phyloP scores from a whole-genome alignment of 345 rosid species.

The Gossypium turneri region DNA sequence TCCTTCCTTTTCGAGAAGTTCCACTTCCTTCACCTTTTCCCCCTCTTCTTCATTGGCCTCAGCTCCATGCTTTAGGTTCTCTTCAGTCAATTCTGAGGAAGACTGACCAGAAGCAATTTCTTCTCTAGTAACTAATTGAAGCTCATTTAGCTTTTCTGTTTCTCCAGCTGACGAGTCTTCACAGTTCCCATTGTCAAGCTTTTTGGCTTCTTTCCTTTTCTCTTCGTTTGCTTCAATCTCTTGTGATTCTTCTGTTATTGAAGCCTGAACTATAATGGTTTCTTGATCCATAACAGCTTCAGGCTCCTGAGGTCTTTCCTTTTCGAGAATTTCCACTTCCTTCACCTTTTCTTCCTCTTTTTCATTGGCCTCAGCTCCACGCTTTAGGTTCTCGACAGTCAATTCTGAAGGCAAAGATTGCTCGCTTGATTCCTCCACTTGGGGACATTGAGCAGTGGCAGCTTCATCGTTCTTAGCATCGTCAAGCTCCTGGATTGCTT shows the following conservation, averaged over 20 bases:
- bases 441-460: background rate
- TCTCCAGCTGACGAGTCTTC: background rate
- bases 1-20: constrained; percentile 2
- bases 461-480: background rate
- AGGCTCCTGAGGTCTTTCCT: background rate
- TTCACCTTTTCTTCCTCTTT: constrained; percentile 1
- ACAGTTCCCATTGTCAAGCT: constrained; percentile 23
- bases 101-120: constrained; percentile 1
- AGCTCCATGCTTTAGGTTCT: background rate
- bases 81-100: background rate
- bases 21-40: constrained; percentile 1
- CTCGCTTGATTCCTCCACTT: constrained; percentile 2
- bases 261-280: background rate
- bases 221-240: constrained; percentile 19
- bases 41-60: background rate
- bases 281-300: constrained; percentile 2
- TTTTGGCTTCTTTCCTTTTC: constrained; percentile 23
- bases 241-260: constrained; percentile 10
- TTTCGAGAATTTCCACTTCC: background rate
- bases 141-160: constrained; percentile 17
- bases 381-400: background rate
- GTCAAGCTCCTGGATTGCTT: background rate
- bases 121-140: constrained; percentile 3
- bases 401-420: background rate
- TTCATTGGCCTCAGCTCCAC: background rate